Evolutionary conservation across 2,329 filamentous ascomycete genomes (phyloP).

Genomic region (Fusarium succisae): DNA sequence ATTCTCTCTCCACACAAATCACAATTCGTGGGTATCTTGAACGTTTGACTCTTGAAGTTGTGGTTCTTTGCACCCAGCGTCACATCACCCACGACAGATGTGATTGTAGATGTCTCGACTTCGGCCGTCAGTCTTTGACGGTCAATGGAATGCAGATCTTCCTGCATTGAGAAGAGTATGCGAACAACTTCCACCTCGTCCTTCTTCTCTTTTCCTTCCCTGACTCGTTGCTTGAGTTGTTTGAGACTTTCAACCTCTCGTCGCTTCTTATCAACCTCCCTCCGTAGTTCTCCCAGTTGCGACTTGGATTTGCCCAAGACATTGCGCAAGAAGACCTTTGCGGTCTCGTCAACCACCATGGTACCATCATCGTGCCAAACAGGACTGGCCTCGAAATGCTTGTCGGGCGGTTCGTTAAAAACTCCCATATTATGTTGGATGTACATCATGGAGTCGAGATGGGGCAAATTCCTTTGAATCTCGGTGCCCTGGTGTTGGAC

Average conservation of each 20-base stretch:
- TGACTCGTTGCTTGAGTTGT: conserved; percentile 76
- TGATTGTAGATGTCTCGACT: conserved; percentile 92
- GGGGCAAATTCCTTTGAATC: conserved; percentile 86
- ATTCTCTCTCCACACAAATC: conserved; percentile 96
- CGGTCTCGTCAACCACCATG: conserved; percentile 86
- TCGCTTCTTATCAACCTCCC: conserved; percentile 85
- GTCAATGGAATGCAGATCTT: conserved; percentile 85
- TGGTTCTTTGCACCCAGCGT: conserved; percentile 93
- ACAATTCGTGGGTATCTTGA: conserved; percentile 99
- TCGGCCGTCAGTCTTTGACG: conserved; percentile 87
- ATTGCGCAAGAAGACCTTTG: conserved; percentile 91
- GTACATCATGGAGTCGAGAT: conserved; percentile 98
- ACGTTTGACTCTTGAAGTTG: conserved; percentile 98
- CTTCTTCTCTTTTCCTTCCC: conserved; percentile 85
- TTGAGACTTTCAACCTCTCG: conserved; percentile 85
- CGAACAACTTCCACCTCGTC: conserved; percentile 88
- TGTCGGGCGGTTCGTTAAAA: conserved; percentile 86
- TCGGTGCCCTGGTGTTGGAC: conserved; percentile 79
- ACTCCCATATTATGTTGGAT: conserved; percentile 86
- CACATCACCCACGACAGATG: conserved; percentile 88
- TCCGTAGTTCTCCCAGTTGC: conserved; percentile 80
- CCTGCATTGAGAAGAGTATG: conserved; percentile 84
- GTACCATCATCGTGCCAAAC: conserved; percentile 94
- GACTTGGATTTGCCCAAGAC: conserved; percentile 90
- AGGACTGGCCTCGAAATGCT: conserved; percentile 90